A percentile compares a stretch with the other conserved stretches of the same genome.
Evolutionary conservation across 1,284 basidiomycete genomes (phyloP).

Genomic region (Mrakiaceae sp.): DNA sequence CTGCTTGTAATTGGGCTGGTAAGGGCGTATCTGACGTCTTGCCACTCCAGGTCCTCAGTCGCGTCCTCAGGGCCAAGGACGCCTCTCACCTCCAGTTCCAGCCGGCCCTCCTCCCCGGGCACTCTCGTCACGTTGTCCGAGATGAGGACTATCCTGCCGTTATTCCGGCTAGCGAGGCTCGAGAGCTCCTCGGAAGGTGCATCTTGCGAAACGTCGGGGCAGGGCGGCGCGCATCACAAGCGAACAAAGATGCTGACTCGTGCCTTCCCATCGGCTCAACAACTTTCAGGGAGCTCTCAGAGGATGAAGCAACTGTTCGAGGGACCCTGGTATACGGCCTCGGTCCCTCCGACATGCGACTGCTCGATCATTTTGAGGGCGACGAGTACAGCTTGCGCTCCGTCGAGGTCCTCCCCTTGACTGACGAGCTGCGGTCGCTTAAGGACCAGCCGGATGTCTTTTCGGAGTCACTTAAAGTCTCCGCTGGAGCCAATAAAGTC

Average conservation of each 20-base stretch:
- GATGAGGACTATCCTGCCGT: constrained; percentile 65
- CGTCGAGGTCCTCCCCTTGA: neutral
- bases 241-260: neutral
- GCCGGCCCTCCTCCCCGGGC: constrained; percentile 32
- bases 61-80: neutral
- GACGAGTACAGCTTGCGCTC: constrained; percentile 32
- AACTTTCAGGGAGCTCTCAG: constrained; percentile 17
- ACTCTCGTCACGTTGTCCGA: constrained; percentile 61
- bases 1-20: too few relatives aligned
- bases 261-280: neutral
- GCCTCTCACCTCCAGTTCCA: constrained; percentile 2
- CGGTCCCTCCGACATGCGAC: constrained; percentile 45
- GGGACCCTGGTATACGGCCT: constrained; percentile 61
- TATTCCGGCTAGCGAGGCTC: constrained; percentile 44
- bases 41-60: constrained; percentile 1
- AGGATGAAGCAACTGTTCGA: constrained; percentile 44
- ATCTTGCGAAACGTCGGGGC: too few relatives aligned
- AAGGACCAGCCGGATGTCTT: neutral
- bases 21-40: neutral
- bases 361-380: constrained; percentile 67
- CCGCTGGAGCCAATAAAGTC: neutral
- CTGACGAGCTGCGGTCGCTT: neutral
- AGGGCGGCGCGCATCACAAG: neutral
- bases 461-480: neutral
- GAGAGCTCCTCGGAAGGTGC: constrained; percentile 21